phyloP scores from a whole-genome alignment of 2,329 filamentous ascomycete species.

The Neopestalotiopsis clavispora region DNA sequence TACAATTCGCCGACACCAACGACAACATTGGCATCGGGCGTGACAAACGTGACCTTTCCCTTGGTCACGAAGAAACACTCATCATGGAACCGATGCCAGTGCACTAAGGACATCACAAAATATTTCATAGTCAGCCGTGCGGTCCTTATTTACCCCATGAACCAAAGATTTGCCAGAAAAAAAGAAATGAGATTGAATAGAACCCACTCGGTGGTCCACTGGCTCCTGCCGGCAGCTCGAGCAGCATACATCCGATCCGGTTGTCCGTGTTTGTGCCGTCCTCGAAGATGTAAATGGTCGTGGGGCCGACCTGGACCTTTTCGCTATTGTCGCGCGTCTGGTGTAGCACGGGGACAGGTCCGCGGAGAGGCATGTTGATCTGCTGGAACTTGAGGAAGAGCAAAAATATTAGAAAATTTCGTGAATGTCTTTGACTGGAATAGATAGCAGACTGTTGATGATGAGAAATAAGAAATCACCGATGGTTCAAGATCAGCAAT shows the following conservation, averaged over 20 bases:
- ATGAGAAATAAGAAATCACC: too few relatives aligned
- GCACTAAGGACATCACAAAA: constrained; percentile 28
- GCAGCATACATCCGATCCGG: constrained; percentile 36
- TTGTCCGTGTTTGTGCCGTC: constrained; percentile 40
- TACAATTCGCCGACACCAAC: constrained; percentile 35
- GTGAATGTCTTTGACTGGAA: too few relatives aligned
- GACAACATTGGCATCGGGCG: constrained; percentile 36
- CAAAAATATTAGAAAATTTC: too few relatives aligned
- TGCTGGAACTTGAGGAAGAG: neutral
- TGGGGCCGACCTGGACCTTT: constrained; percentile 35
- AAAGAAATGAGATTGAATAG: neutral
- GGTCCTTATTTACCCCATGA: neutral
- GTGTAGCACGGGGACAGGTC: constrained; percentile 35
- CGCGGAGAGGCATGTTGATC: constrained; percentile 35
- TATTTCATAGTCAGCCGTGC: neutral
- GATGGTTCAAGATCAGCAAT: neutral
- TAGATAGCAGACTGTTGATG: too few relatives aligned
- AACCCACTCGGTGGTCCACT: constrained; percentile 35
- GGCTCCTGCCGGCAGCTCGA: constrained; percentile 36
- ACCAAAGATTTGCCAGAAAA: neutral
- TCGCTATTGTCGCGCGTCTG: constrained; percentile 36
- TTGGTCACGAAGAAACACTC: constrained; percentile 42
- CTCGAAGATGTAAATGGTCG: constrained; percentile 40
- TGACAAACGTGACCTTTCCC: constrained; percentile 37
- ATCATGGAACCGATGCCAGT: constrained; percentile 44